phyloP scores from a whole-genome alignment of 2,329 filamentous ascomycete genomes.

The Magnaporthiopsis incrustans region DNA sequence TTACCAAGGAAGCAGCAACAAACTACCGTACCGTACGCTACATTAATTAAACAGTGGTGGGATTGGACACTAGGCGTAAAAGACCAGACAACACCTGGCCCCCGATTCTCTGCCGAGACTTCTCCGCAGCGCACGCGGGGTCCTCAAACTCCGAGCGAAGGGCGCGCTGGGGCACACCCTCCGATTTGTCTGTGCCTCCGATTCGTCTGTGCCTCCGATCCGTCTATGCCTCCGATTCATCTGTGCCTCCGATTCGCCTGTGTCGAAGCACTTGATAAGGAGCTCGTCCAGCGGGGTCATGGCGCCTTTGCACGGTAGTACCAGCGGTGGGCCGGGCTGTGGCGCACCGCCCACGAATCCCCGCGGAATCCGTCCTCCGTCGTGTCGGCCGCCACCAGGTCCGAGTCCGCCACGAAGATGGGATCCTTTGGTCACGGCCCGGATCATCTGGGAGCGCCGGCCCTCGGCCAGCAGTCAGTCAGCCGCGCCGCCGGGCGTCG shows the following conservation, averaged over 20 bases:
- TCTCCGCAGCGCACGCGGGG: slow-evolving; percentile 24
- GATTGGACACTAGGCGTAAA: slow-evolving; percentile 22
- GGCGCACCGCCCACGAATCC: slow-evolving; percentile 29
- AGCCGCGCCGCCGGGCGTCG: slow-evolving; percentile 14
- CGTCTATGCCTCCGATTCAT: too few relatives aligned
- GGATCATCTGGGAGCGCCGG: slow-evolving; percentile 22
- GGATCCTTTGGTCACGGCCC: slow-evolving; percentile 36
- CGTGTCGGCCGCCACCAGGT: slow-evolving; percentile 29
- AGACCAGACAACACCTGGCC: slow-evolving; percentile 43
- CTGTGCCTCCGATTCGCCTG: too few relatives aligned
- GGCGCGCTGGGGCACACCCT: slow-evolving; percentile 37
- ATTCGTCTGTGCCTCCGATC: too few relatives aligned
- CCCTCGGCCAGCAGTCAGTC: slow-evolving; percentile 10
- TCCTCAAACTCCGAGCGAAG: slow-evolving; percentile 48
- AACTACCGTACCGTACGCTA: too few relatives aligned
- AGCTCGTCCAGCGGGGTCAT: slow-evolving; percentile 43
- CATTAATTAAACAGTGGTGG: neutral
- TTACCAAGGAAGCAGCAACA: neutral
- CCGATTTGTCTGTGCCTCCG: too few relatives aligned
- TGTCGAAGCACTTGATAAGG: slow-evolving; percentile 51
- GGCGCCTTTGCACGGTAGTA: slow-evolving; percentile 34
- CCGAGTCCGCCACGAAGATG: slow-evolving; percentile 31
- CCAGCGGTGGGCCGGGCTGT: slow-evolving; percentile 35
- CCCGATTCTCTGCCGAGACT: slow-evolving; percentile 47
- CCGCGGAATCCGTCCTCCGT: slow-evolving; percentile 22